Percentiles rank a stretch among this genome's conserved stretches.
These are phyloP conservation scores for Phytophthora citricola DNA, from an alignment of 352 stramenopile genomes.

Conservation along the genomic window DNA sequence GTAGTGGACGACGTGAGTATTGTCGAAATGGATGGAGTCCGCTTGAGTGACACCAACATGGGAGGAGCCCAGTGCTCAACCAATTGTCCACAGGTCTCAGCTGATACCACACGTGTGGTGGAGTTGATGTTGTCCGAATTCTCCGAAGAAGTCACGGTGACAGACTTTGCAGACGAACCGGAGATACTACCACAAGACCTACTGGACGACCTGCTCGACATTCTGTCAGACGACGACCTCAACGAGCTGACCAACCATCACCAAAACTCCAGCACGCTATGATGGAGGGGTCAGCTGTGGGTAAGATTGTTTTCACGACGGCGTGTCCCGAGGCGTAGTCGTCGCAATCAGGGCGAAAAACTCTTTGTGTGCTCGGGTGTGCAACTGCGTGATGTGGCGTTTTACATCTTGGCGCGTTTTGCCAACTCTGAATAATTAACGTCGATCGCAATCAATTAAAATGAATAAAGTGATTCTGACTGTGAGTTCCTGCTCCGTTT, in stretches of 20 bases:
- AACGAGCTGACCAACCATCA: conserved; percentile 26
- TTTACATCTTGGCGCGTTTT: not conserved
- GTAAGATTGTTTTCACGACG: no score
- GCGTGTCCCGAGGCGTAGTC: no score
- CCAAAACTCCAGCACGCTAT: not conserved
- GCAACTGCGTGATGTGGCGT: not conserved
- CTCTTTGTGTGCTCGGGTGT: not conserved
- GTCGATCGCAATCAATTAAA: not conserved
- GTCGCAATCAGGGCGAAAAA: no score
- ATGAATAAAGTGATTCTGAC: not conserved
- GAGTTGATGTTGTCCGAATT: conserved; percentile 31
- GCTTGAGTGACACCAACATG: conserved; percentile 1
- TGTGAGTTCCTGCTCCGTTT: not conserved
- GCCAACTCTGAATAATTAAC: no score
- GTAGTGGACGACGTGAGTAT: conserved; percentile 18
- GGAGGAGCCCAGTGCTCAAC: not conserved
- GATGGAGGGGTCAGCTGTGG: no score
- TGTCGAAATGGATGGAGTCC: conserved; percentile 15
- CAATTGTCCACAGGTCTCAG: conserved; percentile 10
- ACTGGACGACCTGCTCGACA: conserved; percentile 31
- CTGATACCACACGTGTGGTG: conserved; percentile 15
- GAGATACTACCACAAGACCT: conserved; percentile 33
- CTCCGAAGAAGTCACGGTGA: conserved; percentile 20
- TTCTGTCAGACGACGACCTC: conserved; percentile 30
- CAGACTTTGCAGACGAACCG: conserved; percentile 21